phyloP scores from a whole-genome alignment of 345 rosid species.

The Linum tenue region DNA sequence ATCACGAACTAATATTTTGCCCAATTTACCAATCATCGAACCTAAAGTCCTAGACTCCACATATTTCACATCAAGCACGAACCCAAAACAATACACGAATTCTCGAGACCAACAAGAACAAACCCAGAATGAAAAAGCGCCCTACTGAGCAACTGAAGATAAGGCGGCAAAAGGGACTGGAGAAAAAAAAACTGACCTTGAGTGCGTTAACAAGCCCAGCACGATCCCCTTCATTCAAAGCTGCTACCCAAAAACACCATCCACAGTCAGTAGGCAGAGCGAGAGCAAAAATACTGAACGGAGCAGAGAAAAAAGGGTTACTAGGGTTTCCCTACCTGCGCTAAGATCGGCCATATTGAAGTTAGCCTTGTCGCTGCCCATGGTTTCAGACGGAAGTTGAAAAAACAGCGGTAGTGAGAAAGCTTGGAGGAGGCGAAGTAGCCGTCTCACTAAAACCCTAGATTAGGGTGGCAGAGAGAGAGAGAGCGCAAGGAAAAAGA shows the following conservation, averaged over 20 bases:
- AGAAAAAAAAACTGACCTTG: constrained; percentile 40
- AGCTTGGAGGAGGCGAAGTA: not conserved
- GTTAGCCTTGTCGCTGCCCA: constrained; percentile 60
- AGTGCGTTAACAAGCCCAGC: constrained; percentile 73
- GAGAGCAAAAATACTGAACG: not conserved
- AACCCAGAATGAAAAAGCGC: not conserved
- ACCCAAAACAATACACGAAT: not conserved
- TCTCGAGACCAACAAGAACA: not conserved
- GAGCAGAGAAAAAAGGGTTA: not conserved
- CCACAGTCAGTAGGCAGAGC: not conserved
- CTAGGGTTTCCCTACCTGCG: constrained; percentile 35
- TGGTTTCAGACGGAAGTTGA: constrained; percentile 10
- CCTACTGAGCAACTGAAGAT: not conserved
- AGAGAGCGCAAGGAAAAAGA: not conserved
- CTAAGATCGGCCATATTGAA: constrained; percentile 65
- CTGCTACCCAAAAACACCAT: constrained; percentile 23
- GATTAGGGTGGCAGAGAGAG: constrained; percentile 7
- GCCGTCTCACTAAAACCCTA: not conserved
- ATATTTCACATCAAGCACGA: not conserved
- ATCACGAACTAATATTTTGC: not conserved
- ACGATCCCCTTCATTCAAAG: constrained; percentile 59
- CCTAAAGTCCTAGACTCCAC: not conserved
- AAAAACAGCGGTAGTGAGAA: not conserved
- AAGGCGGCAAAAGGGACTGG: not conserved
- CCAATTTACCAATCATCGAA: too few species aligned